Conservation (phyloP, 768 basidiomycete genomes). For the Suillus brevipes region DNA sequence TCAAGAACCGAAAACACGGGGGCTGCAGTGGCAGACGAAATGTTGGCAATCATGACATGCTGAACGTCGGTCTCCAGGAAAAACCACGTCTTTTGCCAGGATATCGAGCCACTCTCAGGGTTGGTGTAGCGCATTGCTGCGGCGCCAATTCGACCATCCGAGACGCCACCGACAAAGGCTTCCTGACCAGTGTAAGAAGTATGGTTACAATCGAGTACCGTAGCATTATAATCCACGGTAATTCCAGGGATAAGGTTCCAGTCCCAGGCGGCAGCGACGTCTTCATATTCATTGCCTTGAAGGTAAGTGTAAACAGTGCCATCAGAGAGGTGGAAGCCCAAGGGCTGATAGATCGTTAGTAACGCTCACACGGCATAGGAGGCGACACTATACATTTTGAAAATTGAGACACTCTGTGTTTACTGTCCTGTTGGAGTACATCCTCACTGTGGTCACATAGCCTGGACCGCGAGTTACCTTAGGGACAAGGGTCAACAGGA, state of each 20-base stretch:
- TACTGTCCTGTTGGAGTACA: constrained; percentile 57
- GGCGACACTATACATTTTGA: constrained; percentile 48
- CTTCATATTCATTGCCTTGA: constrained; percentile 68
- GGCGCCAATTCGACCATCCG: constrained; percentile 54
- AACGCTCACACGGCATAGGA: background rate
- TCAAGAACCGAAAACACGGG: constrained; percentile 67
- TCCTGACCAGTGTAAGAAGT: constrained; percentile 48
- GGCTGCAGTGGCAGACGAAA: constrained; percentile 45
- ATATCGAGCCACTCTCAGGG: constrained; percentile 51
- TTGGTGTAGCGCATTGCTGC: constrained; percentile 70
- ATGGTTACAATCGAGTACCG: constrained; percentile 48
- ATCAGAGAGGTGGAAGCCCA: constrained; percentile 70
- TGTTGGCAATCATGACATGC: constrained; percentile 57
- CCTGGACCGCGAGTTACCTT: constrained; percentile 63
- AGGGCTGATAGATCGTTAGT: constrained; percentile 38
- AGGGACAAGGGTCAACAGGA: background rate
- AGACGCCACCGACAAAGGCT: constrained; percentile 65
- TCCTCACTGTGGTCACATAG: constrained; percentile 61
- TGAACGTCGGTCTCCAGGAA: constrained; percentile 66
- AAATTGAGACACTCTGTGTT: constrained; percentile 68
- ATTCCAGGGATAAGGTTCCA: constrained; percentile 78
- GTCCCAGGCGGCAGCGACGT: constrained; percentile 72
- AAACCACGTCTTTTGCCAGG: constrained; percentile 74
- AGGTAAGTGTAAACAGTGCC: constrained; percentile 66
- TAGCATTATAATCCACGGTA: constrained; percentile 62